These are phyloP conservation scores for Phyllosticta paracitricarpa DNA, from an alignment of 2,329 filamentous ascomycete species.

Conservation along the genomic window DNA sequence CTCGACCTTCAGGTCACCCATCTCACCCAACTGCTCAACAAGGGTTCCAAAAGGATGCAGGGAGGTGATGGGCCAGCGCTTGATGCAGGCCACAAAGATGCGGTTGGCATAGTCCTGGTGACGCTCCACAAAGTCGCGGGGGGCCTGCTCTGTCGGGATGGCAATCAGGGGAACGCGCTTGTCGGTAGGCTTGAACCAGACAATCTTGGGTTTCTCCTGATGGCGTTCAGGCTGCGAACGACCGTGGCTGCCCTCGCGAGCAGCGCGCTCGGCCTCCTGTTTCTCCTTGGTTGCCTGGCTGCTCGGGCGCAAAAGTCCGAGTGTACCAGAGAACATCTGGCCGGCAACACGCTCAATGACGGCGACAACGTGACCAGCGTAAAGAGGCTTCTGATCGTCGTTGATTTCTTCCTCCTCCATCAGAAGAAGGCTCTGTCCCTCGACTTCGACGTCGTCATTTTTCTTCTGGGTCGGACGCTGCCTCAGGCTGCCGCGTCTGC, in stretches of 20 bases:
- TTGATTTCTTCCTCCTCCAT: constrained; percentile 99
- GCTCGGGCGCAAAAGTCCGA: constrained; percentile 87
- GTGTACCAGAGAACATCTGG: constrained; percentile 97
- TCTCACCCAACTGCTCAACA: constrained; percentile 91
- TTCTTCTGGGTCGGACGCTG: constrained; percentile 99
- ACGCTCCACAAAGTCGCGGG: constrained; percentile 95
- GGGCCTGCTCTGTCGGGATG: constrained; percentile 95
- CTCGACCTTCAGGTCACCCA: constrained; percentile 95
- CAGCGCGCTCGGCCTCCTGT: constrained; percentile 90
- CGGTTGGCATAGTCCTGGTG: constrained; percentile 95
- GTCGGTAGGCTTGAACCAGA: constrained; percentile 99
- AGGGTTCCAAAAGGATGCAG: constrained; percentile 96
- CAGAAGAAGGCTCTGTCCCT: constrained; percentile 89
- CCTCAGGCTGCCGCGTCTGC: constrained; percentile 85
- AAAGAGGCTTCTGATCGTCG: constrained; percentile 94
- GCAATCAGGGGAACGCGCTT: constrained; percentile 97
- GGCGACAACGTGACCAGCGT: constrained; percentile 92
- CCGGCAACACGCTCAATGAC: constrained; percentile 95
- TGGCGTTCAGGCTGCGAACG: constrained; percentile 69
- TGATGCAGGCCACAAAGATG: constrained; percentile 98
- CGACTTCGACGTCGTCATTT: constrained; percentile 98
- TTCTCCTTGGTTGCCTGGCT: constrained; percentile 99
- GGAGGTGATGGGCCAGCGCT: constrained; percentile 99
- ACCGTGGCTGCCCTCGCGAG: constrained; percentile 69
- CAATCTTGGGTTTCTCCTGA: constrained; percentile 98